Evolutionary conservation across 2,329 filamentous ascomycete species (phyloP), one percentile per base, ranked within the genome.

Genomic region (Pseudocercospora cruenta): DNA sequence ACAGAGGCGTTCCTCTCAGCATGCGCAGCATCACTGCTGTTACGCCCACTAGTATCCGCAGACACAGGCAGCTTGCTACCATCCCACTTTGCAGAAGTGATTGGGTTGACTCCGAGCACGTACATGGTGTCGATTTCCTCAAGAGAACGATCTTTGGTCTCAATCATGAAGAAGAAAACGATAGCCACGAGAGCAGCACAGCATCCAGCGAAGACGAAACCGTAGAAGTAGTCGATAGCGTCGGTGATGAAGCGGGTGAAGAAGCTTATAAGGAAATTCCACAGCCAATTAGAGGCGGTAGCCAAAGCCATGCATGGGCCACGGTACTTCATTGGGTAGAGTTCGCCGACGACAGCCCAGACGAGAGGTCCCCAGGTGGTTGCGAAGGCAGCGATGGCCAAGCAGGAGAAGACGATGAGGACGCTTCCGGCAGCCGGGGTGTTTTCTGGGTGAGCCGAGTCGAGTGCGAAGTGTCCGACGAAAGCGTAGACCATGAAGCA

Each of bases 401-500:
- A 68, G 67, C 76, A 78, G 5, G 75, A 74, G 71, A 78, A 78
- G 54, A 78, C 75, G 58, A 78, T 78, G 47, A 78, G 71, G 39
- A 76, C 70, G 62, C 72, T 76, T 36, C 75, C 75, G 16, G 75
- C 70, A 10, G 69, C 67, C 4, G 71, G 70, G 14, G 71, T 72
- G 47, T 72, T 74, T 12, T 65, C 24, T 9, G 69, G 69, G 12
- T 55, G 51, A 3, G 39, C 59, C 3, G 71, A 63, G 62, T 72
- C 66, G 21, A 76, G 69, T n/a, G 68, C 61, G 54, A 72, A 76
- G 57, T 73, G 67, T 47, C 75, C 74, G 19, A 78, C 74, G 21
- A 74, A 74, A 5, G 76, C 70, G 67, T 89, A 85, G 66, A 91
- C 82, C 73, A 91, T 79, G 79, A 93, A 93, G 78, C 92, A 78